Base-by-base conservation (phyloP, 495 filamentous ascomycete genomes). In the Penicillium antarcticum region DNA sequence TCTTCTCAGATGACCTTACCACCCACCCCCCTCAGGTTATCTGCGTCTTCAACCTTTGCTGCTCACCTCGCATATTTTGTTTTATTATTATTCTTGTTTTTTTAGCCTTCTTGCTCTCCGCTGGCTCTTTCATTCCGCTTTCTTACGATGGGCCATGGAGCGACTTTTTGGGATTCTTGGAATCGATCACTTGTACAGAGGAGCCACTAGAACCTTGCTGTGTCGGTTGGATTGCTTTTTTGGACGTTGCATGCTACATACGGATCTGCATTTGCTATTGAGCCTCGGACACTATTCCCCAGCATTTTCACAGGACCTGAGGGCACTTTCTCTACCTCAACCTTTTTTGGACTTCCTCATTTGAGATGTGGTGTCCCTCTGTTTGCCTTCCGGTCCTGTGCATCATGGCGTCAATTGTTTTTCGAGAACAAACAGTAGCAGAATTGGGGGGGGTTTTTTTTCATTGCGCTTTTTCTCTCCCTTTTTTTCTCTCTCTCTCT, bases 211-310 rank as follows among this genome's bases (percentile, higher is more conserved):
- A 21, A 14, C 8, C 42, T 46, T 58, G 52, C 45, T 4, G 36
- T 36, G 51, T n/a, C 14, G 34, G 43, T 19, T 23, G n/a, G 11
- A 17, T 11, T 13, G 12, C 33, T 42, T 29, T 45, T 41, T 48
- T 18, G 17, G 31, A 36, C 39, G 31, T 42, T 40, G 12, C 34
- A 44, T 47, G 29, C 51, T 18, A 32, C 36, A 35, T 56, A 34
- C 53, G 54, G 48, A 61, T 66, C 45, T 71, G 60, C 66, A 68
- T 69, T 63, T 47, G 53, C 51, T 55, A 57, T 62, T 56, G 52
- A 46, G 50, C 56, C 49, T 53, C 54, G 58, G 56, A 57, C 60
- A 63, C 64, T 56, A 57, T 55, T 58, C 33, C 29, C 21, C 58
- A 67, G 62, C 66, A 71, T 67, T 49, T 63, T 44, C 38, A 42